Conservation (phyloP, 2,329 filamentous ascomycete genomes). For the Venturiaceae sp. region DNA sequence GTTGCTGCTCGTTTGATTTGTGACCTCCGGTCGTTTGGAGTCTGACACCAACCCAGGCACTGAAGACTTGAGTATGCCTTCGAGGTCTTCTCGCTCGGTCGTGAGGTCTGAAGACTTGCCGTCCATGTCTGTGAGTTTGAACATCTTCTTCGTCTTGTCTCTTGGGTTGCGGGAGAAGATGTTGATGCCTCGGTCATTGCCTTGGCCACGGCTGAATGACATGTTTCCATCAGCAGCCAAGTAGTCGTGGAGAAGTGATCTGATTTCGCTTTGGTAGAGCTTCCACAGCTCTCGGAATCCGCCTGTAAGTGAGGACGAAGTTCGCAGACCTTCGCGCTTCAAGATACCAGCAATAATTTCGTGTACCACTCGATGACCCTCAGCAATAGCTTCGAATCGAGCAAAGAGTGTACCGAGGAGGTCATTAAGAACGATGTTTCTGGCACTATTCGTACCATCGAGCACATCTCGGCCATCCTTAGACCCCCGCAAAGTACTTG, state of each 20-base stretch:
- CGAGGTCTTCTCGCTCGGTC: conserved; percentile 78
- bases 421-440: conserved; percentile 80
- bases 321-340: conserved; percentile 60
- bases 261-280: conserved; percentile 93
- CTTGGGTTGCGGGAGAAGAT: conserved; percentile 43
- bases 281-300: conserved; percentile 98
- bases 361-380: conserved; percentile 88
- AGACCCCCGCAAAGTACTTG: conserved; percentile 56
- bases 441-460: conserved; percentile 33
- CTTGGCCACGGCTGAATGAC: conserved; percentile 44
- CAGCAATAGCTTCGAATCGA: conserved; percentile 94
- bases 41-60: conserved; percentile 85
- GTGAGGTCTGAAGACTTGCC: conserved; percentile 69
- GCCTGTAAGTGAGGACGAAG: conserved; percentile 60
- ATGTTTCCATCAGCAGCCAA: conserved; percentile 82
- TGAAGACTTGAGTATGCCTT: conserved; percentile 80
- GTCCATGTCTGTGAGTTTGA: conserved; percentile 79
- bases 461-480: conserved; percentile 35
- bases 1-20: conserved; percentile 27
- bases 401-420: conserved; percentile 87
- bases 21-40: conserved; percentile 40
- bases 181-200: conserved; percentile 38
- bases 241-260: conserved; percentile 89
- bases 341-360: conserved; percentile 84
- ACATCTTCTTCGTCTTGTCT: conserved; percentile 51